Evolutionary conservation across 257 asterid genomes (phyloP).

Genomic region (Linderniella brevidens): DNA sequence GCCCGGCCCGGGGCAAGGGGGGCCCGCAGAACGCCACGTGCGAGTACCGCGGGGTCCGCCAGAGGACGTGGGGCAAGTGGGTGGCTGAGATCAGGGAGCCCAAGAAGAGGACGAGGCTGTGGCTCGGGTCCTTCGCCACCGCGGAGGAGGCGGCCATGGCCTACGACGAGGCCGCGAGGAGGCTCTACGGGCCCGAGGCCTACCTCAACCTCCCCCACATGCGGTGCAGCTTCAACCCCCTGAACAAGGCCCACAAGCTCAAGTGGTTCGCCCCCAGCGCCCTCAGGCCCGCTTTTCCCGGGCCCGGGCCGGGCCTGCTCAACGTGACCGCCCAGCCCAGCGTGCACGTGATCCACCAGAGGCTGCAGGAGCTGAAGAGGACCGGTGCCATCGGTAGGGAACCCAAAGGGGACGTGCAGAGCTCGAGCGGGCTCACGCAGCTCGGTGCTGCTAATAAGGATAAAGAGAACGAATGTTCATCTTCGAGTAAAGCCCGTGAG

Average conservation of each 20-base stretch:
- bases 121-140: slow-evolving; percentile 88
- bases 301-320: slow-evolving; percentile 56
- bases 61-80: slow-evolving; percentile 95
- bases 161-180: slow-evolving; percentile 86
- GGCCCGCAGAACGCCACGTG: slow-evolving; percentile 88
- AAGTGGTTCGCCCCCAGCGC: slow-evolving; percentile 71
- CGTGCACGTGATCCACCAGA: slow-evolving; percentile 76
- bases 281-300: slow-evolving; percentile 28
- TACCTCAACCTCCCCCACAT: slow-evolving; percentile 82
- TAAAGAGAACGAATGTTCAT: slow-evolving; percentile 20
- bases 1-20: slow-evolving; percentile 92
- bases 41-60: slow-evolving; percentile 85
- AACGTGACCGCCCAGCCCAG: slow-evolving; percentile 78
- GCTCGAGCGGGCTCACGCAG: slow-evolving; percentile 15
- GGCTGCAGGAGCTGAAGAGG: slow-evolving; percentile 77
- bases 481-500: slow-evolving; percentile 15
- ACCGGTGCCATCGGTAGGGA: slow-evolving; percentile 29
- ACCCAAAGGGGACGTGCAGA: slow-evolving; percentile 18
- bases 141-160: slow-evolving; percentile 99
- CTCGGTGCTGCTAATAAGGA: slow-evolving; percentile 11
- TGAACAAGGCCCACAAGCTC: slow-evolving; percentile 75
- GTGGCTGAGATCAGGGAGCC: slow-evolving; percentile 94
- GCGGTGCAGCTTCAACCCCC: slow-evolving; percentile 64
- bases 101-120: slow-evolving; percentile 69
- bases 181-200: slow-evolving; percentile 84